Conservation (phyloP, 1,139 yeast species). For the Nakaseomyces nivariensis region DNA sequence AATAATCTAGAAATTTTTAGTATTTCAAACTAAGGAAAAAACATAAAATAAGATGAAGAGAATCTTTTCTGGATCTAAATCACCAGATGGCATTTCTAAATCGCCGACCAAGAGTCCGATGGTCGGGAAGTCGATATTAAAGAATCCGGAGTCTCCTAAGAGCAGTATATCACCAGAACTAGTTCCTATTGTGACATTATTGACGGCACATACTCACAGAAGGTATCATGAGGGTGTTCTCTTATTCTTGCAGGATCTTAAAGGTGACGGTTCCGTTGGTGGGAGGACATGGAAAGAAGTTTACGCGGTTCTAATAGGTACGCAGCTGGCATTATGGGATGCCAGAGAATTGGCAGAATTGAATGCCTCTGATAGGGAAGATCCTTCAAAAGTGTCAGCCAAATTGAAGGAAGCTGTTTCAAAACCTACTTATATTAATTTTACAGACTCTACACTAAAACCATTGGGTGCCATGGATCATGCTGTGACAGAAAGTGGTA, state of each 20-base stretch:
- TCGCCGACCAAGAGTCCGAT: slow-evolving; percentile 1
- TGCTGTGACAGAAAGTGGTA: slow-evolving; percentile 73
- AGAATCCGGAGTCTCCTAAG: not conserved
- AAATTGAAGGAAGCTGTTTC: slow-evolving; percentile 42
- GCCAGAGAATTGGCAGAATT: slow-evolving; percentile 57
- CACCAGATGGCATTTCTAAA: slow-evolving; percentile 7
- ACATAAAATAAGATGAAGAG: slow-evolving; percentile 9
- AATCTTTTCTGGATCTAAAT: slow-evolving; percentile 13
- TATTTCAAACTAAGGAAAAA: not conserved
- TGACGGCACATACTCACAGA: slow-evolving; percentile 64
- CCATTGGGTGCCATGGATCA: slow-evolving; percentile 68
- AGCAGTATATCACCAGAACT: slow-evolving; percentile 46
- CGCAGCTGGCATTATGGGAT: slow-evolving; percentile 88
- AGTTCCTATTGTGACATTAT: slow-evolving; percentile 62
- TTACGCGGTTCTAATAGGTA: slow-evolving; percentile 83
- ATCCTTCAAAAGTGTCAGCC: slow-evolving; percentile 35
- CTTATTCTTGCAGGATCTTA: slow-evolving; percentile 61
- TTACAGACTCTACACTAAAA: slow-evolving; percentile 83
- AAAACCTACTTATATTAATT: slow-evolving; percentile 82
- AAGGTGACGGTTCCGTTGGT: slow-evolving; percentile 74
- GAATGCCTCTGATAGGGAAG: slow-evolving; percentile 18
- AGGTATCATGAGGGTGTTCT: slow-evolving; percentile 67
- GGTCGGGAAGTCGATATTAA: not conserved
- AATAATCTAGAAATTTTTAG: not conserved
- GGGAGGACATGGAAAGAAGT: slow-evolving; percentile 87